phyloP scores from a whole-genome alignment of 768 basidiomycete genomes.

The Gloeopeniophorella convolvens region DNA sequence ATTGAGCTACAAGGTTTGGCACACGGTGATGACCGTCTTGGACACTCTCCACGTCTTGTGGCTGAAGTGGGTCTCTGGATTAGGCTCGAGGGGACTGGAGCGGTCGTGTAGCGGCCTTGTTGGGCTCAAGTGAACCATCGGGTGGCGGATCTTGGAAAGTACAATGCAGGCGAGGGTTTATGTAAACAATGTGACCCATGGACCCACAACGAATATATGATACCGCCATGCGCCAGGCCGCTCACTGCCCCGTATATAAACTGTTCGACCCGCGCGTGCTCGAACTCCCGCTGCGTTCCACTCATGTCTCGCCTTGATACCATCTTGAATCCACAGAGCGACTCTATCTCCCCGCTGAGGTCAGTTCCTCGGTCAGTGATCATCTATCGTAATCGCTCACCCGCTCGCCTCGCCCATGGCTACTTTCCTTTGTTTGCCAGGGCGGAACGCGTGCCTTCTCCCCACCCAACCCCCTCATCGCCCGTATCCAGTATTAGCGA shows the following conservation, averaged over 20 bases:
- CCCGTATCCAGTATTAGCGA: slow-evolving; percentile 12
- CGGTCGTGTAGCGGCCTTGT: not conserved
- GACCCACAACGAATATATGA: slow-evolving; percentile 7
- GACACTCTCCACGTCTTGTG: too few species aligned
- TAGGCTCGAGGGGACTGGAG: not conserved
- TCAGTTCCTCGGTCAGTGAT: too few species aligned
- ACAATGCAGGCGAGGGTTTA: slow-evolving; percentile 13
- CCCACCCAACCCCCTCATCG: slow-evolving; percentile 8
- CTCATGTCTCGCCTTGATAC: slow-evolving; percentile 21
- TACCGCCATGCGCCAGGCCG: not conserved
- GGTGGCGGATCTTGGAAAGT: slow-evolving; percentile 19
- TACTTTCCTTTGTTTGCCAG: slow-evolving; percentile 3
- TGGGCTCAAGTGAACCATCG: slow-evolving; percentile 2
- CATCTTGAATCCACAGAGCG: slow-evolving; percentile 18
- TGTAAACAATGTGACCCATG: not conserved
- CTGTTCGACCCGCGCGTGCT: not conserved
- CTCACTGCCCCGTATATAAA: not conserved
- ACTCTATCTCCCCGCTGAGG: slow-evolving; percentile 3
- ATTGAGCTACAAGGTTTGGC: too few species aligned
- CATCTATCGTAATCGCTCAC: not conserved
- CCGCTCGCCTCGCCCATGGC: not conserved
- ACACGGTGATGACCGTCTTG: too few species aligned
- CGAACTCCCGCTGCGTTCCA: not conserved
- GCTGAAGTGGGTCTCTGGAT: not conserved
- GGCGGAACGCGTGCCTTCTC: slow-evolving; percentile 8